These are phyloP conservation scores for Fusarium anguioides DNA, from an alignment of 2,329 filamentous ascomycete species.

Conservation along the genomic window DNA sequence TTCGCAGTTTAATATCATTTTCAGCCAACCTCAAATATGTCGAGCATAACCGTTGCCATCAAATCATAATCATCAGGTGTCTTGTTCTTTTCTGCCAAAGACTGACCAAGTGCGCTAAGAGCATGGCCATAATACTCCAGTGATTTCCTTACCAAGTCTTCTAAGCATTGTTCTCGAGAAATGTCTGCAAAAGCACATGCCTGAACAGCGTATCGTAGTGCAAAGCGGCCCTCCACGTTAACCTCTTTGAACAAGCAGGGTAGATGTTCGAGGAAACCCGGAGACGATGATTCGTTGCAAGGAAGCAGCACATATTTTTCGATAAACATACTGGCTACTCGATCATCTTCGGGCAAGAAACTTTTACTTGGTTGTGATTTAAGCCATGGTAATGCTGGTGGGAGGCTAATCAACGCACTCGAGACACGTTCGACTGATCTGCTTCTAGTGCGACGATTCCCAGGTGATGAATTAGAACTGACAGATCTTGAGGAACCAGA, in stretches of 20 bases:
- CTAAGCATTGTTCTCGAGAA: conserved; percentile 41
- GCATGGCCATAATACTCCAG: conserved; percentile 52
- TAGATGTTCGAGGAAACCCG: conserved; percentile 55
- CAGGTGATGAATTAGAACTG: background rate
- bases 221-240: conserved; percentile 51
- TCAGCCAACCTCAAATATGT: conserved; percentile 52
- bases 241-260: conserved; percentile 53
- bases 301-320: conserved; percentile 55
- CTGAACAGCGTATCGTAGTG: conserved; percentile 53
- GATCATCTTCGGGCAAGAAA: conserved; percentile 38
- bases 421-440: conserved; percentile 19
- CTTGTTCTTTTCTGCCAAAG: conserved; percentile 47
- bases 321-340: conserved; percentile 49
- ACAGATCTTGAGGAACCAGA: conserved; percentile 11
- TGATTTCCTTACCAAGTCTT: conserved; percentile 42
- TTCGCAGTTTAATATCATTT: too few species aligned
- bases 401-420: background rate
- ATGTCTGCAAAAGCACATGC: conserved; percentile 52
- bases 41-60: conserved; percentile 55
- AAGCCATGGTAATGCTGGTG: conserved; percentile 41
- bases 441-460: conserved; percentile 21
- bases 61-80: conserved; percentile 54
- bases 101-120: conserved; percentile 48
- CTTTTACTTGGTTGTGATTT: conserved; percentile 13
- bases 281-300: conserved; percentile 49